These are phyloP conservation scores for Gryganskiella cystojenkinii DNA, from an alignment of 192 early-diverging fungal species.

Conservation along the genomic window DNA sequence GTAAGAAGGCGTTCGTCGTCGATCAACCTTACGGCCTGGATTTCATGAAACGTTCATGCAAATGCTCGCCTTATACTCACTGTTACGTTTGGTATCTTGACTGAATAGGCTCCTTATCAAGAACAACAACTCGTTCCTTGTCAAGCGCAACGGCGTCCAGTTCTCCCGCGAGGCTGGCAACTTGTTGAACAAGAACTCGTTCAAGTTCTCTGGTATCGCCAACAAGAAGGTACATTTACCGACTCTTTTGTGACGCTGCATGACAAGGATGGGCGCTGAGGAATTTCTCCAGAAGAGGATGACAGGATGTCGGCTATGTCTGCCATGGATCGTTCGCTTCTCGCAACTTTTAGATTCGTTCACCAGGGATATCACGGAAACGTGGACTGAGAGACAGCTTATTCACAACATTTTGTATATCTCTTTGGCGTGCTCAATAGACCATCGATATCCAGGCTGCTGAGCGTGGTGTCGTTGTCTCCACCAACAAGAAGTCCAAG, in stretches of 20 bases:
- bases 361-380: too few species aligned
- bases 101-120: constrained; percentile 69
- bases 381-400: too few species aligned
- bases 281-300: too few species aligned
- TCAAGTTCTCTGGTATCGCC: constrained; percentile 85
- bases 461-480: constrained; percentile 72
- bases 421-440: constrained; percentile 37
- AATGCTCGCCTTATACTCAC: not conserved
- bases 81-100: not conserved
- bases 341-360: too few species aligned
- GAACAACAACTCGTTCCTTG: constrained; percentile 81
- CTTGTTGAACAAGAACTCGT: constrained; percentile 82
- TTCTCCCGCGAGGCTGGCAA: constrained; percentile 81
- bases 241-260: too few species aligned
- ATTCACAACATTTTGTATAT: not conserved
- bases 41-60: too few species aligned
- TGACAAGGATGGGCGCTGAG: too few species aligned
- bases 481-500: constrained; percentile 68
- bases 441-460: constrained; percentile 66
- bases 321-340: too few species aligned
- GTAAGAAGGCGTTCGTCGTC: constrained; percentile 16
- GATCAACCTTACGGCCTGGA: not conserved
- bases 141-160: constrained; percentile 82
- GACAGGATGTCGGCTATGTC: too few species aligned
- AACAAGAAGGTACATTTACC: constrained; percentile 71